Conservation (phyloP, 371 early-diverging fungal genomes). For the Umbelopsis sp. region DNA sequence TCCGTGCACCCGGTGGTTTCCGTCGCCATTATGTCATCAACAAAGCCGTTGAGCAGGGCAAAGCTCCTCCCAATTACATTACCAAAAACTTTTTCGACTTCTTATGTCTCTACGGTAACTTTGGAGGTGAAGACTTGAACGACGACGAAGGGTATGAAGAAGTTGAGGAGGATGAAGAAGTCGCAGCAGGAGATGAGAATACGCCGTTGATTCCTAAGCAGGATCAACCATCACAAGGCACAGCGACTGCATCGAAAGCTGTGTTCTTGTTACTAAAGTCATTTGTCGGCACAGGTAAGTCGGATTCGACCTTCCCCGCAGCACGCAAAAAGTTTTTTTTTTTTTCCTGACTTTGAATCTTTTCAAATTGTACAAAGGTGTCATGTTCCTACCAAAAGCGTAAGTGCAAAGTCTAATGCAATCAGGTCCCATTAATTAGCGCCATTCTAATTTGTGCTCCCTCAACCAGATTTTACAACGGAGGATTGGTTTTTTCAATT, state of each 20-base stretch:
- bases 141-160: conserved; percentile 81
- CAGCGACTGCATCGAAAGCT: conserved; percentile 71
- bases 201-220: conserved; percentile 54
- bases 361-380: conserved; percentile 59
- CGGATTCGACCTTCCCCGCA: not conserved
- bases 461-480: conserved; percentile 61
- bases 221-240: conserved; percentile 58
- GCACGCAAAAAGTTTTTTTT: no score
- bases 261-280: conserved; percentile 76
- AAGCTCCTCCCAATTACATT: conserved; percentile 65
- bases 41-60: conserved; percentile 70
- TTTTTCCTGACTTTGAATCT: conserved; percentile 21
- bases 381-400: conserved; percentile 76
- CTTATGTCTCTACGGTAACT: conserved; percentile 90
- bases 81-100: conserved; percentile 93
- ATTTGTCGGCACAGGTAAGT: conserved; percentile 75
- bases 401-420: conserved; percentile 30
- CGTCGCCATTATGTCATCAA: conserved; percentile 82
- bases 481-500: conserved; percentile 65
- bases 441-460: not conserved
- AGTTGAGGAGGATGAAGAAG: conserved; percentile 43
- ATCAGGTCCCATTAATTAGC: not conserved
- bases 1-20: conserved; percentile 85
- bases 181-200: conserved; percentile 29
- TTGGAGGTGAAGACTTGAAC: conserved; percentile 92